Evolutionary conservation across 2,329 filamentous ascomycete genomes (phyloP).

Genomic region (Ascochyta lentis): DNA sequence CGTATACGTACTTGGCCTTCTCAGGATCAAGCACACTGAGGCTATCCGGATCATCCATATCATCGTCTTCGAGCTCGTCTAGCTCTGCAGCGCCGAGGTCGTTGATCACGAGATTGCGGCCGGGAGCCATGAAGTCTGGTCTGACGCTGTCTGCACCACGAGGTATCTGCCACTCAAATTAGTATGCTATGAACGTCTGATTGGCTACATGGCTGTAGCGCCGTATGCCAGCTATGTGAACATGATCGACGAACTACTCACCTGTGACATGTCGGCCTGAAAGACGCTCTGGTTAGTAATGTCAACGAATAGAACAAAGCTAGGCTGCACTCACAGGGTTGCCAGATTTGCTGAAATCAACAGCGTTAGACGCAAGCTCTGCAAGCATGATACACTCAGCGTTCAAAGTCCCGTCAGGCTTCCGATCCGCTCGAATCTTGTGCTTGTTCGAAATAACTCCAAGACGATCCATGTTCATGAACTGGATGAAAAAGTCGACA

Average conservation of each 20-base stretch:
- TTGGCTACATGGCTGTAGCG: too few relatives aligned
- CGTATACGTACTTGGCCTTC: constrained; percentile 36
- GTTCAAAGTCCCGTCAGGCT: constrained; percentile 35
- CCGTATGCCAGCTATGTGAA: neutral
- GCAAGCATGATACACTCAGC: constrained; percentile 48
- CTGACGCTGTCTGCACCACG: constrained; percentile 33
- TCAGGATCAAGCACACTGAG: constrained; percentile 52
- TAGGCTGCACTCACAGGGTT: constrained; percentile 18
- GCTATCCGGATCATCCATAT: constrained; percentile 47
- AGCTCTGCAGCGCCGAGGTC: constrained; percentile 32
- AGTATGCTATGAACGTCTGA: neutral
- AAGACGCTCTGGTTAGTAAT: neutral
- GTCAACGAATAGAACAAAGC: neutral
- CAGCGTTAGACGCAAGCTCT: constrained; percentile 45
- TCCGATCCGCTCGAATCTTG: constrained; percentile 51
- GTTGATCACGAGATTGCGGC: constrained; percentile 49
- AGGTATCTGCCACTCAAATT: constrained; percentile 17
- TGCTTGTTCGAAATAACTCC: constrained; percentile 53
- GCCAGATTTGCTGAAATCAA: constrained; percentile 43
- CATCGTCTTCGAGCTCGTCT: constrained; percentile 35
- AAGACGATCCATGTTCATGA: constrained; percentile 52
- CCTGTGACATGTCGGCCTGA: constrained; percentile 15
- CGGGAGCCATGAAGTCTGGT: constrained; percentile 63
- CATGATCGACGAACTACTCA: neutral
- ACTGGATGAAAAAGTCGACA: constrained; percentile 75